Evolutionary conservation across 2,329 filamentous ascomycete genomes (phyloP).

Genomic region (Ceratocystis harringtonii): DNA sequence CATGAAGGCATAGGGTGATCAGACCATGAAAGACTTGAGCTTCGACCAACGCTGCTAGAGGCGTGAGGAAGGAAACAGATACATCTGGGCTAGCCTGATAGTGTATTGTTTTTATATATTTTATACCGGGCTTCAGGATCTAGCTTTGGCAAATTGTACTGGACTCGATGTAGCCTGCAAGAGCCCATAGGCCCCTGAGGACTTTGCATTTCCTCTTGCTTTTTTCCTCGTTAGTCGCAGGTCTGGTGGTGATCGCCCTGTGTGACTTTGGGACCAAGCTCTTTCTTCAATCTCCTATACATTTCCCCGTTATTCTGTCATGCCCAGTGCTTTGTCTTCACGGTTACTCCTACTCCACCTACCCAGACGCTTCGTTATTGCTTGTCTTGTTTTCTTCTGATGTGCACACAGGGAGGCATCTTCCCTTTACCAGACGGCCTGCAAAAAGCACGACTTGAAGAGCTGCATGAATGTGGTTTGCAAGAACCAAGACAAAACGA

Average conservation of each 20-base stretch:
- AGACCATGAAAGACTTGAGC: slow-evolving; percentile 2
- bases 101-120: not conserved
- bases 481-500: not conserved
- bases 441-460: not conserved
- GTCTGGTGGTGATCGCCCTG: not conserved
- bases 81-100: not conserved
- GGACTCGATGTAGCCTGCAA: not conserved
- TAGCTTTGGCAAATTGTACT: not conserved
- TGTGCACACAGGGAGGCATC: no score
- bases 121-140: not conserved
- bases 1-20: not conserved
- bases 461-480: not conserved
- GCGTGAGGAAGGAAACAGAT: not conserved
- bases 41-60: not conserved
- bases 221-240: not conserved
- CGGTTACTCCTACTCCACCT: not conserved
- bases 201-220: not conserved
- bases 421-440: no score
- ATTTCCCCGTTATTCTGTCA: not conserved
- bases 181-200: not conserved
- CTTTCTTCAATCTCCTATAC: not conserved
- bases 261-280: not conserved
- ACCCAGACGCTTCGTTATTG: not conserved
- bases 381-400: no score
- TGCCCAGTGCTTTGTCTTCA: not conserved